These are phyloP conservation scores for Tillandsia fasciculata DNA, from an alignment of 176 grass and related monocot species.

Conservation along the genomic window DNA sequence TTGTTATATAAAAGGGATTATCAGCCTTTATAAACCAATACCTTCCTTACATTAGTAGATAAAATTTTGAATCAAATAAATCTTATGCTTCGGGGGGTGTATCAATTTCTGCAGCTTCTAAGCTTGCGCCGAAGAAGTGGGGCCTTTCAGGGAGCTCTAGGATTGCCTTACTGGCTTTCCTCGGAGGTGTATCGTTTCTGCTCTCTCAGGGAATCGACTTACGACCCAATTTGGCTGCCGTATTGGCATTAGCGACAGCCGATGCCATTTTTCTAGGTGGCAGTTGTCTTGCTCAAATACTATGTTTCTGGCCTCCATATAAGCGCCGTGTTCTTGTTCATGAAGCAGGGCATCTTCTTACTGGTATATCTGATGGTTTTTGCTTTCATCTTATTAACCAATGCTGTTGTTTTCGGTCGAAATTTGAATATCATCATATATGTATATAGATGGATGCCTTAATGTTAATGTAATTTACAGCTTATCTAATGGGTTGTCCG, in stretches of 20 bases:
- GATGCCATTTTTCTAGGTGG: conserved; percentile 78
- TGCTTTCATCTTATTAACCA: too few species aligned
- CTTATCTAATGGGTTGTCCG: conserved; percentile 93
- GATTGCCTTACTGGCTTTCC: conserved; percentile 44
- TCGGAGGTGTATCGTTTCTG: conserved; percentile 61
- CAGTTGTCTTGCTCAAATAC: conserved; percentile 69
- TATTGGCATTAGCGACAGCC: conserved; percentile 51
- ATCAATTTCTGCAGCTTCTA: conserved; percentile 44
- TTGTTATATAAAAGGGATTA: neutral
- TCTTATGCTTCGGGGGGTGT: conserved; percentile 7
- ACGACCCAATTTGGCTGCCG: conserved; percentile 56
- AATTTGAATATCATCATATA: too few species aligned
- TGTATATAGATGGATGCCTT: too few species aligned
- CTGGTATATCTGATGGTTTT: conserved; percentile 21
- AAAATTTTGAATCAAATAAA: neutral
- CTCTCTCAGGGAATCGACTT: conserved; percentile 75
- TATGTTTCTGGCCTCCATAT: conserved; percentile 80
- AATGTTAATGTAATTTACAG: conserved; percentile 22
- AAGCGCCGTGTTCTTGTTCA: conserved; percentile 76
- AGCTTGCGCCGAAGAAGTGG: conserved; percentile 91
- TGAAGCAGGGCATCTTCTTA: conserved; percentile 94
- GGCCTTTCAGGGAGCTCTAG: conserved; percentile 62
- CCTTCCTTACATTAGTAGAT: neutral
- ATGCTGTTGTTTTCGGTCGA: too few species aligned
- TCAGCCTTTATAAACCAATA: neutral